These are phyloP conservation scores for Podospora bellae-mahoneyi DNA, from an alignment of 495 filamentous ascomycete genomes.

Conservation along the genomic window DNA sequence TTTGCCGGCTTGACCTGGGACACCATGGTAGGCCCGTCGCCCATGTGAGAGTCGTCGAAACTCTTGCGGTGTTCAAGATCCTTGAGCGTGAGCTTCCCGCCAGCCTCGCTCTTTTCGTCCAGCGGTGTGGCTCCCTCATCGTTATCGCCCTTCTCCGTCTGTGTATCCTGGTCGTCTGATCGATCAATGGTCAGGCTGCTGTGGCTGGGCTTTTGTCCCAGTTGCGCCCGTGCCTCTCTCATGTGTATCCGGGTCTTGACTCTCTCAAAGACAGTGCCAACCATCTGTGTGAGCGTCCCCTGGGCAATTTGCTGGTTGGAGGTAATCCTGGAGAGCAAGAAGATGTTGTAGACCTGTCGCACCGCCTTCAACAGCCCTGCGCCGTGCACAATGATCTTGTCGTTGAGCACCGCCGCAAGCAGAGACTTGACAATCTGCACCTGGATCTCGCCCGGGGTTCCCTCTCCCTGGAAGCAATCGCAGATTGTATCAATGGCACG, in stretches of 20 bases:
- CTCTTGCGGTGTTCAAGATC: slow-evolving; percentile 91
- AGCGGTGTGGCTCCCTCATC: slow-evolving; percentile 51
- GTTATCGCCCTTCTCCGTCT: slow-evolving; percentile 34
- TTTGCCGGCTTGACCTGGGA: slow-evolving; percentile 66
- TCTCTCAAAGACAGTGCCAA: slow-evolving; percentile 93
- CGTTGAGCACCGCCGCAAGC: slow-evolving; percentile 90
- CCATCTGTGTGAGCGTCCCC: slow-evolving; percentile 96
- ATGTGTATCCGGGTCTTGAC: slow-evolving; percentile 82
- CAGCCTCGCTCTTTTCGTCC: slow-evolving; percentile 46
- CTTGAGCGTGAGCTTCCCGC: slow-evolving; percentile 85
- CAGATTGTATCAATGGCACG: slow-evolving; percentile 98
- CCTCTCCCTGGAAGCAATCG: slow-evolving; percentile 97
- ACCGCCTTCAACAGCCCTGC: slow-evolving; percentile 97
- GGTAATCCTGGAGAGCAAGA: slow-evolving; percentile 85
- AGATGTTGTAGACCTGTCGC: slow-evolving; percentile 97
- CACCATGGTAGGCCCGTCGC: slow-evolving; percentile 90
- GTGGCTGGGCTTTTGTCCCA: slow-evolving; percentile 47
- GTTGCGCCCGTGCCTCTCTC: slow-evolving; percentile 67
- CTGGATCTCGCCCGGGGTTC: slow-evolving; percentile 83
- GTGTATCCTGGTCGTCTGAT: slow-evolving; percentile 37
- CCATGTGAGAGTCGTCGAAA: slow-evolving; percentile 87
- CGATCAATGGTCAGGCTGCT: slow-evolving; percentile 48
- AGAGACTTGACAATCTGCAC: slow-evolving; percentile 97
- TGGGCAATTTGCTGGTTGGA: slow-evolving; percentile 95
- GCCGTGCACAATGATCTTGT: slow-evolving; percentile 97